Evolutionary conservation across 441 rosid genomes (phyloP).

Genomic region (Jatropha multifida): DNA sequence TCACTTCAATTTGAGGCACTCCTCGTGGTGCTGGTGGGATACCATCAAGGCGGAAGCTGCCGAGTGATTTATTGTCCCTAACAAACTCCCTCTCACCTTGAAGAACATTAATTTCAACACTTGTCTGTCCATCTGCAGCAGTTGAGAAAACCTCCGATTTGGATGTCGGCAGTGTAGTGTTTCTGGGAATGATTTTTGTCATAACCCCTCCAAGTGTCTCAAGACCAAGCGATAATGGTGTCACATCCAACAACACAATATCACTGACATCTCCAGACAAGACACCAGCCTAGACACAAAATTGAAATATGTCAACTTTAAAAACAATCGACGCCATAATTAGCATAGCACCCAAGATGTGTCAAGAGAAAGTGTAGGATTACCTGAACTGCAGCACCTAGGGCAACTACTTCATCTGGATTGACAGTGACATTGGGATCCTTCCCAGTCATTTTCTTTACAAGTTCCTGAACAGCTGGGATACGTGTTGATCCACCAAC

Average conservation of each 20-base stretch:
- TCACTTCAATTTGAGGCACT: slow-evolving; percentile 92
- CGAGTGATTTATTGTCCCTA: slow-evolving; percentile 90
- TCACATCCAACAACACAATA: slow-evolving; percentile 85
- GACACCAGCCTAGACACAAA: slow-evolving; percentile 77
- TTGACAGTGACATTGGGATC: slow-evolving; percentile 92
- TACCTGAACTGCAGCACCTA: slow-evolving; percentile 99
- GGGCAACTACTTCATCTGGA: slow-evolving; percentile 82
- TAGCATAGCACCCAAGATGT: too few relatives aligned
- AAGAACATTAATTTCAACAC: slow-evolving; percentile 91
- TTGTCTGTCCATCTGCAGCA: slow-evolving; percentile 95
- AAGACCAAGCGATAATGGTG: slow-evolving; percentile 81
- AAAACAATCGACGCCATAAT: background rate
- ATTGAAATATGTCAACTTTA: background rate
- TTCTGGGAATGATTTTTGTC: slow-evolving; percentile 90
- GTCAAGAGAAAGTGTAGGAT: too few relatives aligned
- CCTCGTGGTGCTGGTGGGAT: slow-evolving; percentile 97
- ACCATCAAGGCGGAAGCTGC: slow-evolving; percentile 92
- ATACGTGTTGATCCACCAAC: slow-evolving; percentile 99
- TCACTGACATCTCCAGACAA: slow-evolving; percentile 92
- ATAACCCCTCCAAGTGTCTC: slow-evolving; percentile 98
- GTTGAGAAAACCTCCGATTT: slow-evolving; percentile 96
- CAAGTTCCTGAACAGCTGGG: slow-evolving; percentile 91
- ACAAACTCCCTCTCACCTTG: slow-evolving; percentile 98
- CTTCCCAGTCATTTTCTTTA: slow-evolving; percentile 81
- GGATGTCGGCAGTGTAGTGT: slow-evolving; percentile 88